Percentiles rank a stretch among this genome's conserved stretches.
Conservation (phyloP, 208 protist species). For the Porcisia deanei region DNA sequence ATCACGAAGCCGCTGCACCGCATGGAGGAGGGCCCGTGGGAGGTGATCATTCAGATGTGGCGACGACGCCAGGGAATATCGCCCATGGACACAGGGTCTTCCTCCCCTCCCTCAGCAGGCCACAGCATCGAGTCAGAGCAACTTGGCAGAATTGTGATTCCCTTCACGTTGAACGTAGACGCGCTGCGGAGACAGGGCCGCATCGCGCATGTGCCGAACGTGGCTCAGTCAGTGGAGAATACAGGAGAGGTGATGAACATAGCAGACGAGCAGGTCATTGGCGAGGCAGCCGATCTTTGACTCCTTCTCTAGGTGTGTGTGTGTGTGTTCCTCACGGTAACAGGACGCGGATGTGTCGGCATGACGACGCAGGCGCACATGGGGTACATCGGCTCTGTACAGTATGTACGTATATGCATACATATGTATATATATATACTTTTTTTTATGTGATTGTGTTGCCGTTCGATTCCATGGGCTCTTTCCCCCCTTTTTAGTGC, state of each 20-base stretch:
- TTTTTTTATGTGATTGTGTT: too few relatives aligned
- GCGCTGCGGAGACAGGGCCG: slow-evolving; percentile 12
- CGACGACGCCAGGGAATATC: slow-evolving; percentile 24
- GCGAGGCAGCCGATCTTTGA: slow-evolving; percentile 11
- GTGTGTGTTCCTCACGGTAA: background rate
- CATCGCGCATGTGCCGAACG: slow-evolving; percentile 8
- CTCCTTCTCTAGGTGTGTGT: too few relatives aligned
- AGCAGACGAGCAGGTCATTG: background rate
- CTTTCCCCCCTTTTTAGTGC: too few relatives aligned
- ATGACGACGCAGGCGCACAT: background rate
- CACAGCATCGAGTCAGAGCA: slow-evolving; percentile 32
- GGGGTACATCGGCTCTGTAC: too few relatives aligned
- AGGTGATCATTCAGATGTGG: slow-evolving; percentile 58
- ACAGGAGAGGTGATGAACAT: background rate
- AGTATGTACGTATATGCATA: too few relatives aligned
- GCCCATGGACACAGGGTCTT: background rate
- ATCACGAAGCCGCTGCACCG: slow-evolving; percentile 73
- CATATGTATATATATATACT: slow-evolving; percentile 4
- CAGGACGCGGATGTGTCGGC: background rate
- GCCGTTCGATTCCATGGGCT: too few relatives aligned
- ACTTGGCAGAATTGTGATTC: slow-evolving; percentile 65
- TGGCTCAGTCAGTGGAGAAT: slow-evolving; percentile 12
- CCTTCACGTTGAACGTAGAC: slow-evolving; percentile 44
- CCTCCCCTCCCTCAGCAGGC: background rate
- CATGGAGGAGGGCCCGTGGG: slow-evolving; percentile 47